Percentiles rank a stretch among this genome's conserved stretches.
phyloP scores from a whole-genome alignment of 495 filamentous ascomycete genomes.

The Sabuloglossum arenarium region DNA sequence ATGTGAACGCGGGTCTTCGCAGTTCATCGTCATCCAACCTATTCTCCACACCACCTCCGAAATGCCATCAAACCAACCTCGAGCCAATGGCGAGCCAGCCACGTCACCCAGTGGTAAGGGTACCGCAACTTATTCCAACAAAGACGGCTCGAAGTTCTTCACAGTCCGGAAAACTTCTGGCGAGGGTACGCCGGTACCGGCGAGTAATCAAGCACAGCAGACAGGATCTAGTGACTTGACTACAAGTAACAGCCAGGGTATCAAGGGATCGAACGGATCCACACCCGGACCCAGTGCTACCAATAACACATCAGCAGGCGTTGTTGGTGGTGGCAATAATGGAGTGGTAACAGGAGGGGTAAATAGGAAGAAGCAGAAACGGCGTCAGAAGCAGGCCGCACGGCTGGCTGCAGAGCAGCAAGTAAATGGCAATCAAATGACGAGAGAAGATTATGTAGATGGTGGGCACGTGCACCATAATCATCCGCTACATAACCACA shows the following conservation, averaged over 20 bases:
- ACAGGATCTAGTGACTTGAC: neutral
- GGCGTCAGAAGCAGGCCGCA: constrained; percentile 22
- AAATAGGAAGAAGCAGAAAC: constrained; percentile 87
- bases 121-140: constrained; percentile 39
- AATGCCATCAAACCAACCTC: constrained; percentile 32
- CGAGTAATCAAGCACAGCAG: neutral
- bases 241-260: neutral
- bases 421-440: neutral
- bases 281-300: neutral
- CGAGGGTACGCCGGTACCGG: neutral
- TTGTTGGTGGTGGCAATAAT: neutral
- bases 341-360: constrained; percentile 19
- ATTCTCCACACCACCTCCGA: constrained; percentile 4
- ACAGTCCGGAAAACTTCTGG: constrained; percentile 31
- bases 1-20: neutral
- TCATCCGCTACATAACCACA: neutral
- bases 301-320: neutral
- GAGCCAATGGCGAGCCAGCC: constrained; percentile 17
- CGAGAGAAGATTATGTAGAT: constrained; percentile 7
- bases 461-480: constrained; percentile 4
- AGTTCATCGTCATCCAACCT: neutral
- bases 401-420: constrained; percentile 28
- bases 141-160: constrained; percentile 47
- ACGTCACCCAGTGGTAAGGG: constrained; percentile 21
- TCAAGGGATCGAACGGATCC: neutral